Conservation (phyloP, 768 basidiomycete genomes). For the Dictyophora rubrovolvata region DNA sequence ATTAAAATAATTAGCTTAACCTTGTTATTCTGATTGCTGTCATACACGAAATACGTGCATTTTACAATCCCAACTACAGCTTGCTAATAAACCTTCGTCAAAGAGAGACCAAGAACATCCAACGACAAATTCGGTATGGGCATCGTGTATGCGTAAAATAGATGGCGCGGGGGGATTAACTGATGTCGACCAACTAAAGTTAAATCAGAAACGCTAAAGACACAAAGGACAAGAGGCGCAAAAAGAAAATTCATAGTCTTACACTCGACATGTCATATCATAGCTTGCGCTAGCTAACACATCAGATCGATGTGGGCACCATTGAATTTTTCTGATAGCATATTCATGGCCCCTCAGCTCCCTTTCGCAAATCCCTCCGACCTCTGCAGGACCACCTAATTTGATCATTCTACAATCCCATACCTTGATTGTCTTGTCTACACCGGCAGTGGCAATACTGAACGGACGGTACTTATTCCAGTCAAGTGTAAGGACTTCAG, state of each 20-base stretch:
- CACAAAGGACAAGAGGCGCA: not conserved
- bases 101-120: slow-evolving; percentile 89
- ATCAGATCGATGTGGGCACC: slow-evolving; percentile 39
- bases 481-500: slow-evolving; percentile 73
- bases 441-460: slow-evolving; percentile 22
- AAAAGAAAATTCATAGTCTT: slow-evolving; percentile 28
- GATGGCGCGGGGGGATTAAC: slow-evolving; percentile 44
- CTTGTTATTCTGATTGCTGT: too few species aligned
- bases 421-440: slow-evolving; percentile 35
- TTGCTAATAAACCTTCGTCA: slow-evolving; percentile 78
- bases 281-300: slow-evolving; percentile 53
- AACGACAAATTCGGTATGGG: slow-evolving; percentile 92
- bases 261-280: slow-evolving; percentile 95
- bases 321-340: slow-evolving; percentile 80
- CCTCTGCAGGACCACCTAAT: slow-evolving; percentile 33
- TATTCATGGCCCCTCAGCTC: slow-evolving; percentile 81
- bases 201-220: slow-evolving; percentile 8
- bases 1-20: too few species aligned
- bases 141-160: slow-evolving; percentile 59
- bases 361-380: slow-evolving; percentile 64
- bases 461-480: slow-evolving; percentile 91
- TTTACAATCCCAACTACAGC: slow-evolving; percentile 87
- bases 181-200: slow-evolving; percentile 49
- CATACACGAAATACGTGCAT: slow-evolving; percentile 63
- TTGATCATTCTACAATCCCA: slow-evolving; percentile 88